Evolutionary conservation across 257 asterid species (phyloP).

Genomic region (Solanum peruvianum): DNA sequence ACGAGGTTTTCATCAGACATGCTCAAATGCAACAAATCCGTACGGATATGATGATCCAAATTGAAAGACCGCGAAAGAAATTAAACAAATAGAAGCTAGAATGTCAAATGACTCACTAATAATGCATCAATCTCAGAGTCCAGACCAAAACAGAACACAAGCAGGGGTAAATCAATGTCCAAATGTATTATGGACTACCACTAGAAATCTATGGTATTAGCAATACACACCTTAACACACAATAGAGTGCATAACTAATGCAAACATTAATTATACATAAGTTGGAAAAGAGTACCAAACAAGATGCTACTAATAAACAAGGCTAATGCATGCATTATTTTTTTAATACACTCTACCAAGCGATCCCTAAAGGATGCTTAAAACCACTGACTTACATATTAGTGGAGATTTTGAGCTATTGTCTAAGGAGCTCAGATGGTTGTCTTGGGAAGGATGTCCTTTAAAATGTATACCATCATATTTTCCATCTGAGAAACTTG

Average conservation of each 20-base stretch:
- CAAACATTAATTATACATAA: too few species aligned
- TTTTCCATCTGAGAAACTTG: background rate
- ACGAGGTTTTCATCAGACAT: conserved; percentile 20
- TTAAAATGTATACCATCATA: background rate
- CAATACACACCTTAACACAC: too few species aligned
- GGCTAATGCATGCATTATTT: too few species aligned
- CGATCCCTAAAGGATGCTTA: background rate
- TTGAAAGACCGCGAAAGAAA: background rate
- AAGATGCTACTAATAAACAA: too few species aligned
- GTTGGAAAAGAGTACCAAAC: too few species aligned
- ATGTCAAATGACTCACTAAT: background rate
- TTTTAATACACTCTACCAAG: too few species aligned
- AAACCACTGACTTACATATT: too few species aligned
- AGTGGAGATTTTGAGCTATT: background rate
- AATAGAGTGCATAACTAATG: too few species aligned
- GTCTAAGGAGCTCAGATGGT: background rate
- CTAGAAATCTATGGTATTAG: too few species aligned
- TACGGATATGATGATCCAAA: background rate
- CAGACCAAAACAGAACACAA: background rate
- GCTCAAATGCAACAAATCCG: background rate
- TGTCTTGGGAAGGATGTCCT: background rate
- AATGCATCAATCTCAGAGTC: background rate
- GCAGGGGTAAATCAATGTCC: background rate
- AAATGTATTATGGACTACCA: background rate
- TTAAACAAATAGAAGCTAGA: background rate